phyloP scores from a whole-genome alignment of 805 yeast genomes.

The Saturnispora sekii region DNA sequence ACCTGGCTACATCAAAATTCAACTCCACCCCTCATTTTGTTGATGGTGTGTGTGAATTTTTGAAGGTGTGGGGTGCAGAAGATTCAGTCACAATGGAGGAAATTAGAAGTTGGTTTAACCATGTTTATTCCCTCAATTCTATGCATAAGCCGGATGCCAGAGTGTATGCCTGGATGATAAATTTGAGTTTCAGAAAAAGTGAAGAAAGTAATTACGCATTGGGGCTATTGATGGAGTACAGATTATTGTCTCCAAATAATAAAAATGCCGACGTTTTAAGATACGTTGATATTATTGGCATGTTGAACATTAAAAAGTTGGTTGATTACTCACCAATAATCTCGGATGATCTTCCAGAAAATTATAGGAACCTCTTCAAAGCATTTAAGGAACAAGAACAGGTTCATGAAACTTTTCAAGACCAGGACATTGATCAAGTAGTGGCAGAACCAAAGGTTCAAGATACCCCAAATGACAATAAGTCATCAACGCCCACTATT shows the following conservation, averaged over 20 bases:
- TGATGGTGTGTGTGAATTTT: conserved; percentile 60
- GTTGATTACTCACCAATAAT: conserved; percentile 23
- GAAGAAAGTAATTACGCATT: conserved; percentile 10
- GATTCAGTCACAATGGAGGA: conserved; percentile 17
- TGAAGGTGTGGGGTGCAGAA: conserved; percentile 29
- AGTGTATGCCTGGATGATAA: conserved; percentile 24
- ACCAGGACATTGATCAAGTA: not conserved
- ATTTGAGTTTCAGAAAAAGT: conserved; percentile 19
- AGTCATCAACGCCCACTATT: not conserved
- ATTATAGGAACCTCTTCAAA: conserved; percentile 18
- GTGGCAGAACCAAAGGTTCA: not conserved
- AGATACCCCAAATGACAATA: not conserved
- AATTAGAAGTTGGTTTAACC: conserved; percentile 21
- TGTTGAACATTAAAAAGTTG: conserved; percentile 32
- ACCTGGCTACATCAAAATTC: conserved; percentile 33
- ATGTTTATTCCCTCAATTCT: conserved; percentile 12
- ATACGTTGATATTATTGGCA: conserved; percentile 38
- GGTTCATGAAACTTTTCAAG: not conserved
- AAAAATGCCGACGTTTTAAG: conserved; percentile 28
- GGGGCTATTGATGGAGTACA: conserved; percentile 13
- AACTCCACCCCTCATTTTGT: conserved; percentile 35
- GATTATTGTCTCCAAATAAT: conserved; percentile 15
- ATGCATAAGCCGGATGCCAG: conserved; percentile 19
- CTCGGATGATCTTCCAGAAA: conserved; percentile 18
- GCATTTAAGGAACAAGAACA: conserved; percentile 8